Base-by-base conservation (phyloP, 345 rosid species). In the Camelina laxa region DNA sequence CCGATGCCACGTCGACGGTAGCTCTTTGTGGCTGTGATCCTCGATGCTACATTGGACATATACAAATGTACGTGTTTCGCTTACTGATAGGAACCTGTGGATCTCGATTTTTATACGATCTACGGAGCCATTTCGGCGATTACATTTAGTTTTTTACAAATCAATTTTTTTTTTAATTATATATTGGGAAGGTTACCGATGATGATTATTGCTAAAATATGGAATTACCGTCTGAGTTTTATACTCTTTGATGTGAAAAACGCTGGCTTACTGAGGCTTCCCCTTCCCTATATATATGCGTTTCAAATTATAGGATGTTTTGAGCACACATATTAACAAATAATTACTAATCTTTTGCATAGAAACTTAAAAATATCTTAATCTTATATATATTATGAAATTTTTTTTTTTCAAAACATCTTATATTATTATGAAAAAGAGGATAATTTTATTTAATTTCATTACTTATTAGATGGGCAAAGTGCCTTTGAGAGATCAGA, bases 151-250 rank as follows among this genome's bases (percentile, higher is more conserved):
- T 2, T 9, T 38, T 9, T 36, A 27, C 30, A 4, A 27, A 27
- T 4, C 4, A 27, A 27, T 45, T 2, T 9, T 31, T 19, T 5
- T 36, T 13, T 39, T 50, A 6, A 4, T 15, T 44, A 27, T 27
- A 27, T 27, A 20, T 6, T 42, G 64, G 69, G 69, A 42, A n/a
- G 14, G 22, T 33, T 41, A 19, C 67, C 59, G 13, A 39, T 39
- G 72, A 67, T 45, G 69, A 33, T 59, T 65, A 48, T 59, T 77
- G 69, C 58, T 39, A 60, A 85, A 69, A 60, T 82, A 85, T 90
- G 92, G 93, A 88, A 92, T 92, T 92, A 92, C 96, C 96, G 92
- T 38, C 96, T 92, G 92, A 89, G 76, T 74, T 60, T 60, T 63
- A 50, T 45, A 50, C 74, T 3, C 74, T 3, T 61, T 76, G 80